phyloP scores from a whole-genome alignment of 306 rosid genomes.

The Prinsepia uniflora region DNA sequence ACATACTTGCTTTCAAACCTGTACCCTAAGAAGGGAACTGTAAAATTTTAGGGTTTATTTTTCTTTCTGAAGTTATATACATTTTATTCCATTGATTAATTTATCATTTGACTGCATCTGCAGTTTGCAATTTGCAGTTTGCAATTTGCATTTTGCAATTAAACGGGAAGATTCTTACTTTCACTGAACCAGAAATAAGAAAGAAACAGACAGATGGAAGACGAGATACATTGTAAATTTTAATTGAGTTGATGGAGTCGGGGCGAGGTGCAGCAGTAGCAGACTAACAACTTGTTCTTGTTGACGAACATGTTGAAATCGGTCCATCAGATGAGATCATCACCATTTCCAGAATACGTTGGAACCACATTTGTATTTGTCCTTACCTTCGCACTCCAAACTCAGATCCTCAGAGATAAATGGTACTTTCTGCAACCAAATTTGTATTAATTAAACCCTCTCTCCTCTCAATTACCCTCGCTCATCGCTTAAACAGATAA shows the following conservation, averaged over 20 bases:
- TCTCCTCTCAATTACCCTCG: background rate
- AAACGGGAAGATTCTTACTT: too few relatives aligned
- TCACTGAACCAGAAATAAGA: too few relatives aligned
- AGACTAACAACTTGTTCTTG: too few relatives aligned
- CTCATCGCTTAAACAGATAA: too few relatives aligned
- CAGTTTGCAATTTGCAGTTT: too few relatives aligned
- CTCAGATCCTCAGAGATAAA: conserved; percentile 74
- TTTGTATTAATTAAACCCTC: background rate
- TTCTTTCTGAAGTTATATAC: background rate
- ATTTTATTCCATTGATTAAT: background rate
- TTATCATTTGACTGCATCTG: too few relatives aligned
- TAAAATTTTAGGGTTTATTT: background rate
- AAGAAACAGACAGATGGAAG: too few relatives aligned
- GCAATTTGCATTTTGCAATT: too few relatives aligned
- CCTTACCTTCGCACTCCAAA: conserved; percentile 89
- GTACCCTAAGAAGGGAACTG: background rate
- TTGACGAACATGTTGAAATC: too few relatives aligned
- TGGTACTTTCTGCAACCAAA: conserved; percentile 74
- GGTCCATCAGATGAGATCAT: conserved; percentile 5
- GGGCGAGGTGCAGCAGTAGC: too few relatives aligned
- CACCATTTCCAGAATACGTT: conserved; percentile 99
- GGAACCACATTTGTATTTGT: conserved; percentile 96
- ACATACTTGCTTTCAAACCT: background rate
- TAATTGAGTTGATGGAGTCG: too few relatives aligned
- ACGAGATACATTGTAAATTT: too few relatives aligned